Percentiles rank a stretch among this genome's conserved stretches.
These are phyloP conservation scores for Monosporascus ibericus DNA, from an alignment of 2,329 filamentous ascomycete genomes.

Conservation along the genomic window DNA sequence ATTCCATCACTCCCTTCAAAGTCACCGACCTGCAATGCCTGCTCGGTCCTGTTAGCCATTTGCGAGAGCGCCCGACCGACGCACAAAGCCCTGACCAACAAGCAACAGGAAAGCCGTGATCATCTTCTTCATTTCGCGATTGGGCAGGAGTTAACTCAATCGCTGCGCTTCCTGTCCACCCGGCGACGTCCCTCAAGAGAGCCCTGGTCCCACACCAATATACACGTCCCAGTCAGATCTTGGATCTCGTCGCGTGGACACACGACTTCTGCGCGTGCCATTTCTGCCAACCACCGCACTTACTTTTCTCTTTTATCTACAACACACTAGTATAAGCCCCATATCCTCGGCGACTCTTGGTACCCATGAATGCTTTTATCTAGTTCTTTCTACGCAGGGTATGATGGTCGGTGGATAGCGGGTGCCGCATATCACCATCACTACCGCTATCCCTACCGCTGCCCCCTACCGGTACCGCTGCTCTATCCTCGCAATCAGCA, in stretches of 20 bases:
- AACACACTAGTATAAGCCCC: constrained; percentile 15
- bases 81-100: too few species aligned
- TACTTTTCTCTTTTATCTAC: constrained; percentile 10
- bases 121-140: too few species aligned
- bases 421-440: constrained; percentile 36
- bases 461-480: neutral
- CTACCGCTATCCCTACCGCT: neutral
- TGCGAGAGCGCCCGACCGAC: too few species aligned
- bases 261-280: constrained; percentile 25
- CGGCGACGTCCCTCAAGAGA: too few species aligned
- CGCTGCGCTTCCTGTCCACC: too few species aligned
- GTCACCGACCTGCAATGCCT: too few species aligned
- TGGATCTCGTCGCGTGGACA: constrained; percentile 29
- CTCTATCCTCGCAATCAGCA: constrained; percentile 39
- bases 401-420: constrained; percentile 52
- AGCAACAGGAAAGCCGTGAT: too few species aligned
- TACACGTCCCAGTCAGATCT: constrained; percentile 17
- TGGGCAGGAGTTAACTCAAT: too few species aligned
- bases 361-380: constrained; percentile 31
- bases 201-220: constrained; percentile 19
- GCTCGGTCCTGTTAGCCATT: too few species aligned
- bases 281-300: constrained; percentile 7
- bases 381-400: constrained; percentile 32
- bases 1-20: too few species aligned
- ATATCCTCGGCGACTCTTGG: constrained; percentile 6